Base-by-base conservation (phyloP, 768 basidiomycete genomes). In the Boletellus emodensis region DNA sequence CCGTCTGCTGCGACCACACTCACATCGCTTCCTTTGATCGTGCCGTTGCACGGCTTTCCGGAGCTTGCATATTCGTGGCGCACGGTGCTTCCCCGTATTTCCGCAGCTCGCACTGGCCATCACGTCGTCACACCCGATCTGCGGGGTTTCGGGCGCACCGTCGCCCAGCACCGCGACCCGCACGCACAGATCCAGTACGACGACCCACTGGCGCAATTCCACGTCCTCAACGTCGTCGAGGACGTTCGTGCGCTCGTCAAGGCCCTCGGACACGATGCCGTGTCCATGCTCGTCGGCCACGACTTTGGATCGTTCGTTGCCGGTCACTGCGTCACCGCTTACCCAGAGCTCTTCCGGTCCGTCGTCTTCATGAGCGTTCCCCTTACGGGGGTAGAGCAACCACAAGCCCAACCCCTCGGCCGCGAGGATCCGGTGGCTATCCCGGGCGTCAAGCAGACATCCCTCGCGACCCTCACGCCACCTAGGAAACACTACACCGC, bases 41-140 rank as follows among this genome's bases (percentile, higher is more conserved):
- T 85, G 28, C 76, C 85, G 20, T 61, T 85, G 2, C 83, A 85
- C 53, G 84, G 83, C 37, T 85, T 85, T 61, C 83, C 83, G 11
- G 83, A 85, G 58, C 71, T 85, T 5, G 76, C 82, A 2, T 83
- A 79, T 59, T 84, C 82, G 7, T 85, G 82, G 81, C 73, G 84
- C 13, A 81, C 82, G 52, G 51, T 84, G 33, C 71, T 85, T 30
- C 57, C 65, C 0, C 80, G 80, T 0, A 71, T 85, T 22, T 61
- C 78, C 0, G 55, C 65, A 5, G 69, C 71, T 2, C 58, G 36
- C 43, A 30, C 40, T 18, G 83, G 83, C 1, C 84, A 77, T 64
- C 73, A 77, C 46, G 82, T 84, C 59, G 77, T 85, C 40, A 83
- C 83, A 0, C 81, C 82, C 7, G 84, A 87, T 57, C 71, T 77